Percentiles rank a stretch among this genome's conserved stretches.
phyloP scores from a whole-genome alignment of 345 rosid genomes.

The Syzygium jambos region DNA sequence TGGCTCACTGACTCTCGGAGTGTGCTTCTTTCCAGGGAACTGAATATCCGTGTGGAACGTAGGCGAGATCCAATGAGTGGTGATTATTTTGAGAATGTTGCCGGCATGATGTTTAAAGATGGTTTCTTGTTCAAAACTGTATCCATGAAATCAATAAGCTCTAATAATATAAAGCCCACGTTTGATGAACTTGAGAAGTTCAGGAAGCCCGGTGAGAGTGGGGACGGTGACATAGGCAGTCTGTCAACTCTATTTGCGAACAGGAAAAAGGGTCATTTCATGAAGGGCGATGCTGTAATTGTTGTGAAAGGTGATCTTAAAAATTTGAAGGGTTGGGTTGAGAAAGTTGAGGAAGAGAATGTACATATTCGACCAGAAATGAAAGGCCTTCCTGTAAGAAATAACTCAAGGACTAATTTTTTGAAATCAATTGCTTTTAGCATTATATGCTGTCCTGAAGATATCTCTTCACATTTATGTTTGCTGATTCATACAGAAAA shows the following conservation, averaged over 20 bases:
- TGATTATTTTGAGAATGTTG: slow-evolving; percentile 83
- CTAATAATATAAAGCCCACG: slow-evolving; percentile 69
- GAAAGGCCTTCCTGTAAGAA: slow-evolving; percentile 92
- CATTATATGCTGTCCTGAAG: neutral
- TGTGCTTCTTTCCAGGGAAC: slow-evolving; percentile 39
- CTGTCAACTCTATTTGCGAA: slow-evolving; percentile 81
- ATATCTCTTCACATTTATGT: neutral
- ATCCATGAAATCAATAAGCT: slow-evolving; percentile 75
- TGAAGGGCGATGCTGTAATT: slow-evolving; percentile 98
- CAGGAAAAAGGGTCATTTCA: slow-evolving; percentile 94
- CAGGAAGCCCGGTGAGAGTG: slow-evolving; percentile 64
- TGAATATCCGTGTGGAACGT: slow-evolving; percentile 90
- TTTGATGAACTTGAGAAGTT: slow-evolving; percentile 98
- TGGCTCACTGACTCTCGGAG: neutral
- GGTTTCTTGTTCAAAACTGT: slow-evolving; percentile 83
- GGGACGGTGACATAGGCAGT: slow-evolving; percentile 67
- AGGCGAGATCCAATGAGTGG: slow-evolving; percentile 82
- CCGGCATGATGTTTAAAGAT: slow-evolving; percentile 76
- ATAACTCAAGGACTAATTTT: neutral
- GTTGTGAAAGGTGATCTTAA: slow-evolving; percentile 90
- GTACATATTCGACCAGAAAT: slow-evolving; percentile 79
- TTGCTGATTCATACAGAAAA: slow-evolving; percentile 38
- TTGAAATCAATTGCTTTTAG: neutral
- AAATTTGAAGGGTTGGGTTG: slow-evolving; percentile 95
- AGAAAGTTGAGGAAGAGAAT: slow-evolving; percentile 96